Percentiles rank a stretch among this genome's conserved stretches.
Conservation (phyloP, 129 eudicot species). For the Flaveria brownii region DNA sequence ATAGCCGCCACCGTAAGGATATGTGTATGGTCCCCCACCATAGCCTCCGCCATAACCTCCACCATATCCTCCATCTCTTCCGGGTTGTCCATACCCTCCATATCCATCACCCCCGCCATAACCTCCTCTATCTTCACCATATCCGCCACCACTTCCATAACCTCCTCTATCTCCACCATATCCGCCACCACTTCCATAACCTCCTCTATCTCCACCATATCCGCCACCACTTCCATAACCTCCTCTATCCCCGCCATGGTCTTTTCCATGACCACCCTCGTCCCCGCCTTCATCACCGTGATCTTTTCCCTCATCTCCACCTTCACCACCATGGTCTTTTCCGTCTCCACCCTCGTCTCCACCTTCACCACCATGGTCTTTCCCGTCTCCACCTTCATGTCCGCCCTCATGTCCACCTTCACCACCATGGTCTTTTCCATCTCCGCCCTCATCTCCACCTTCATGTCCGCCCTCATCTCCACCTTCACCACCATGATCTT, state of each 20-base stretch:
- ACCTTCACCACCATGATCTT: neutral
- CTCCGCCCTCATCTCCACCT: neutral
- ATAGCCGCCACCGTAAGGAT: neutral
- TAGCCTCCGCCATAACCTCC: neutral
- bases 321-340: neutral
- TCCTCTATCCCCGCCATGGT: neutral
- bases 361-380: neutral
- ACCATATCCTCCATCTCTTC: slow-evolving; percentile 14
- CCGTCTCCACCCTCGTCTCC: neutral
- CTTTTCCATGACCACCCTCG: neutral
- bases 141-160: neutral
- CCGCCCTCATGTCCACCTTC: slow-evolving; percentile 12
- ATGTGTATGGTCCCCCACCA: neutral
- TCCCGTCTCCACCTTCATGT: neutral
- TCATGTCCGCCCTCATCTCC: neutral
- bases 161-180: slow-evolving; percentile 3
- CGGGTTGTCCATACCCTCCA: slow-evolving; percentile 2
- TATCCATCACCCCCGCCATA: neutral
- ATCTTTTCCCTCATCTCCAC: neutral
- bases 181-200: neutral
- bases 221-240: slow-evolving; percentile 9
- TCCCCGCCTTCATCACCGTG: slow-evolving; percentile 15
- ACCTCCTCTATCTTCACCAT: neutral
- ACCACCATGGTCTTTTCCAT: slow-evolving; percentile 19
- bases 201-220: neutral